Evolutionary conservation across 2,329 filamentous ascomycete genomes (phyloP).

Genomic region (Ophiognomonia clavigignenti-juglandacearum): DNA sequence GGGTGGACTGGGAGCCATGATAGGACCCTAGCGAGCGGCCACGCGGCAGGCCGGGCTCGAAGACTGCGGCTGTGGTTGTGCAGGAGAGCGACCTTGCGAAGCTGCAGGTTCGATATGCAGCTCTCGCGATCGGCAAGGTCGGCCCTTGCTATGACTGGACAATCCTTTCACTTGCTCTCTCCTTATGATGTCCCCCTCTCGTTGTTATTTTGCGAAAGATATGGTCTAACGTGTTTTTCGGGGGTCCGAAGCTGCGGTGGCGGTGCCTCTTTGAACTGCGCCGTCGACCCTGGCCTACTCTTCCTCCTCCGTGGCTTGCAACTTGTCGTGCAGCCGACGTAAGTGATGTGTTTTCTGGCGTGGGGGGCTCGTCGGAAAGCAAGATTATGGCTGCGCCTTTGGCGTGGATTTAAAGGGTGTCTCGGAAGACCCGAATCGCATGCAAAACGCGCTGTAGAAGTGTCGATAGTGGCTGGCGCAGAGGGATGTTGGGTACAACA

Average conservation of each 20-base stretch:
- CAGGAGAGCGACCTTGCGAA: slow-evolving; percentile 17
- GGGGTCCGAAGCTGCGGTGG: slow-evolving; percentile 2
- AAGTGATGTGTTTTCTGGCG: neutral
- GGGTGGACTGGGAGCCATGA: slow-evolving; percentile 56
- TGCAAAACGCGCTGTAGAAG: slow-evolving; percentile 11
- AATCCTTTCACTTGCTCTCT: slow-evolving; percentile 5
- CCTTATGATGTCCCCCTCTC: no score
- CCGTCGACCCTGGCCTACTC: neutral
- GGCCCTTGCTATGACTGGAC: slow-evolving; percentile 14
- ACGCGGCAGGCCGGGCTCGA: slow-evolving; percentile 24
- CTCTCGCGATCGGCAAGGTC: slow-evolving; percentile 16
- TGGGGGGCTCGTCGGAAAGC: slow-evolving; percentile 2
- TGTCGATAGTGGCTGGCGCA: slow-evolving; percentile 11
- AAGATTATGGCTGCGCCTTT: slow-evolving; percentile 1
- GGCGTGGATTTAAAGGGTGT: slow-evolving; percentile 5
- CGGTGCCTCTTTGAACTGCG: slow-evolving; percentile 6
- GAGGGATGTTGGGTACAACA: slow-evolving; percentile 3
- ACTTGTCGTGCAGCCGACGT: slow-evolving; percentile 1
- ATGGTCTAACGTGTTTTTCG: slow-evolving; percentile 3
- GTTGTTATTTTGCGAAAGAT: no score
- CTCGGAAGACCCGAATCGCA: slow-evolving; percentile 10
- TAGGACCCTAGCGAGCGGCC: slow-evolving; percentile 36
- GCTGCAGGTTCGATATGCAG: slow-evolving; percentile 14
- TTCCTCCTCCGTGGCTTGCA: slow-evolving; percentile 4
- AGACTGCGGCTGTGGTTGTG: slow-evolving; percentile 22